These are phyloP conservation scores for Nicotiana undulata DNA, from an alignment of 257 asterid species.

Conservation along the genomic window DNA sequence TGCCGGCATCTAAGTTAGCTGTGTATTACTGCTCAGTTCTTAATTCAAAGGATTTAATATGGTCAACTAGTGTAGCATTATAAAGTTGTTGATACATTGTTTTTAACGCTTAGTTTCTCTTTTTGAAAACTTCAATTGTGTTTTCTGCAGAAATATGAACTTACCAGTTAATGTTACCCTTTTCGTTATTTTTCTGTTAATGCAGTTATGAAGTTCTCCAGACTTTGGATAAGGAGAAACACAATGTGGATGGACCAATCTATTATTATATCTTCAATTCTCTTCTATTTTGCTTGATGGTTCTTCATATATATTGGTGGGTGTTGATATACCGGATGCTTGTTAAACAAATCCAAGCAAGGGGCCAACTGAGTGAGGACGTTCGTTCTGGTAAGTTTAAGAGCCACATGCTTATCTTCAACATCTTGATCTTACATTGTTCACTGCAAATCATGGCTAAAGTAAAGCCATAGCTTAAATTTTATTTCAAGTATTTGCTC, in stretches of 20 bases:
- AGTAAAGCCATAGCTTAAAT: background rate
- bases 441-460: background rate
- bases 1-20: background rate
- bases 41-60: background rate
- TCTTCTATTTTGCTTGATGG: conserved; percentile 78
- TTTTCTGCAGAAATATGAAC: background rate
- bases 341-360: conserved; percentile 63
- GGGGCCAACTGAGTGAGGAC: conserved; percentile 85
- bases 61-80: background rate
- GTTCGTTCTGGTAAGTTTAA: conserved; percentile 82
- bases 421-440: background rate
- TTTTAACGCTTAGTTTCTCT: background rate
- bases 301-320: conserved; percentile 91
- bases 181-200: background rate
- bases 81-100: background rate
- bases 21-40: background rate
- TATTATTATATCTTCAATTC: conserved; percentile 78
- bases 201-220: conserved; percentile 58
- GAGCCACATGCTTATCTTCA: background rate
- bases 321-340: conserved; percentile 83
- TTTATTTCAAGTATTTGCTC: background rate
- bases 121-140: background rate
- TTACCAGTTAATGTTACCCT: background rate
- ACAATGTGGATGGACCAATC: conserved; percentile 56
- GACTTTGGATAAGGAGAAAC: conserved; percentile 48